These are phyloP conservation scores for Vaccinium myrtillus DNA, from an alignment of 148 eudicot genomes.

Conservation along the genomic window DNA sequence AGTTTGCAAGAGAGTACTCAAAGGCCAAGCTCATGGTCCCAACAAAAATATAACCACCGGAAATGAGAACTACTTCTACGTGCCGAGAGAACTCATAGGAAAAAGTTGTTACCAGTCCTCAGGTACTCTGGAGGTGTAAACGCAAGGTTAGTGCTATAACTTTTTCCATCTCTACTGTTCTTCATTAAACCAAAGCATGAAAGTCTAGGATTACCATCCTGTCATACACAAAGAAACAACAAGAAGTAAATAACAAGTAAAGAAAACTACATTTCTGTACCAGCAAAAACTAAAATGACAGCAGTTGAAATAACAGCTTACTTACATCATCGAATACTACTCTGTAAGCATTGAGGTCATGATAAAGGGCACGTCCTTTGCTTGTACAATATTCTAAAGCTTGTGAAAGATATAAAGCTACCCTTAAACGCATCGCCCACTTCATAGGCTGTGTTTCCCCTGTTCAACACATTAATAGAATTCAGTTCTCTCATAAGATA, in stretches of 20 bases:
- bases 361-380: conserved; percentile 88
- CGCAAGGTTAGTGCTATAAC: conserved; percentile 95
- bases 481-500: background rate
- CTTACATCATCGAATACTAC: conserved; percentile 88
- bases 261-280: background rate
- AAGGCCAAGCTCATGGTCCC: background rate
- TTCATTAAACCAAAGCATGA: conserved; percentile 99
- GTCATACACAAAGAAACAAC: background rate
- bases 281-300: conserved; percentile 4
- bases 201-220: conserved; percentile 91
- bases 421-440: conserved; percentile 98
- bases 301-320: background rate
- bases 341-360: conserved; percentile 96
- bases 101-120: conserved; percentile 63
- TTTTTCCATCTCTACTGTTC: conserved; percentile 96
- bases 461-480: conserved; percentile 31
- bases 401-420: conserved; percentile 88
- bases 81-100: background rate
- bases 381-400: conserved; percentile 91
- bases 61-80: background rate
- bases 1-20: background rate
- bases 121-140: conserved; percentile 97
- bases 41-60: background rate
- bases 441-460: conserved; percentile 95
- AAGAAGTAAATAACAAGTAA: conserved; percentile 3